Percentiles rank a stretch among this genome's conserved stretches.
phyloP scores from a whole-genome alignment of 2,329 filamentous ascomycete species.

The Phaeoacremonium minimum region DNA sequence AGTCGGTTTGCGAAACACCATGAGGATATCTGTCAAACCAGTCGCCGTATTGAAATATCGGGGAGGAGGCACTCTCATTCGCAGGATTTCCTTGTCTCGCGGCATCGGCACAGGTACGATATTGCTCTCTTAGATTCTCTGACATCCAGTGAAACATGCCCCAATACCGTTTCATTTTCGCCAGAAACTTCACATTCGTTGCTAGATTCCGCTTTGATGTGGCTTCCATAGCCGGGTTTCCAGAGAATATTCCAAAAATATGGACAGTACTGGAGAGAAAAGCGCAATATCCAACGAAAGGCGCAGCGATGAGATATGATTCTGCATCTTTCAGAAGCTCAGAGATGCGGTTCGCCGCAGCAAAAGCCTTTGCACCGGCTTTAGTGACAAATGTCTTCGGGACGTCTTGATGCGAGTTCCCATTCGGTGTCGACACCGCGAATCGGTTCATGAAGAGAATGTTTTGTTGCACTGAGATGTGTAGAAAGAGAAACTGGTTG shows the following conservation, averaged over 20 bases:
- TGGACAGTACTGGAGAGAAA: constrained; percentile 95
- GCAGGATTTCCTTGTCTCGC: constrained; percentile 60
- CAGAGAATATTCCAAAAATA: constrained; percentile 85
- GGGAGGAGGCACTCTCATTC: constrained; percentile 44
- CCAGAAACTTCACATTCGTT: constrained; percentile 84
- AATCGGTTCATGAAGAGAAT: constrained; percentile 87
- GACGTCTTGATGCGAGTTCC: constrained; percentile 62
- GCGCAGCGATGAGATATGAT: constrained; percentile 76
- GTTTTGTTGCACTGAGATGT: constrained; percentile 86
- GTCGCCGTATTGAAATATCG: constrained; percentile 91
- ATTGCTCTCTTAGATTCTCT: constrained; percentile 86
- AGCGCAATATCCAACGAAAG: constrained; percentile 91
- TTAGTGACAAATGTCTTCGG: constrained; percentile 75
- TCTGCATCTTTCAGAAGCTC: constrained; percentile 76
- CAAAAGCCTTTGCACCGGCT: constrained; percentile 70
- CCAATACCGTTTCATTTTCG: constrained; percentile 97
- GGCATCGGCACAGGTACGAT: constrained; percentile 80
- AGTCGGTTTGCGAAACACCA: constrained; percentile 80
- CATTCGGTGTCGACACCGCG: constrained; percentile 67
- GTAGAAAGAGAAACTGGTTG: constrained; percentile 89
- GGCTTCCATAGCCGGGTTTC: constrained; percentile 69
- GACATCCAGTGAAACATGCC: constrained; percentile 98
- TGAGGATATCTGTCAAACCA: constrained; percentile 97
- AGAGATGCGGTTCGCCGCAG: constrained; percentile 83
- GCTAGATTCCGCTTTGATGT: constrained; percentile 79